phyloP scores from a whole-genome alignment of 768 basidiomycete genomes.

The Hygrocybe coccinea region DNA sequence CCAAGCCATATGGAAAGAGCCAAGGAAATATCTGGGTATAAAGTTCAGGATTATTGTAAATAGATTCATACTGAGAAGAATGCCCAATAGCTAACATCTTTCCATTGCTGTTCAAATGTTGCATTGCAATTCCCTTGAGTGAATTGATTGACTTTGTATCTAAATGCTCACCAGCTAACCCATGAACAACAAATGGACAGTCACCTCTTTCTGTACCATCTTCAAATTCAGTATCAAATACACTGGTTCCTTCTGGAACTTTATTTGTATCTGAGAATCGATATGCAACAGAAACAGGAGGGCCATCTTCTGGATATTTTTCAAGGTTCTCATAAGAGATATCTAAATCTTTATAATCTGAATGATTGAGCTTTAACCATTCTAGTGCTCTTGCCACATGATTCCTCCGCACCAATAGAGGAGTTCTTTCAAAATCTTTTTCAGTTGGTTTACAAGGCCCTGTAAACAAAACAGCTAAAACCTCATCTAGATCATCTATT shows the following conservation, averaged over 20 bases:
- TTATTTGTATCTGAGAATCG: constrained; percentile 14
- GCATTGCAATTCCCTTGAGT: constrained; percentile 23
- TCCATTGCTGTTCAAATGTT: constrained; percentile 23
- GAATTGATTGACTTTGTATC: neutral
- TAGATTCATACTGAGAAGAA: no score
- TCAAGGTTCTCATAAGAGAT: constrained; percentile 22
- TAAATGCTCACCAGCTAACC: neutral
- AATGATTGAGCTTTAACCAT: neutral
- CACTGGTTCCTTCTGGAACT: constrained; percentile 11
- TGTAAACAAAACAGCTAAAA: no score
- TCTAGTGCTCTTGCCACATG: no score
- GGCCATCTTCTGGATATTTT: constrained; percentile 19
- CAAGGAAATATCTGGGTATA: constrained; percentile 39
- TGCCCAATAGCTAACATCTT: constrained; percentile 28
- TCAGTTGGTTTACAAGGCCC: no score
- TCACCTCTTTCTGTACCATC: neutral
- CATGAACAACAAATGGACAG: constrained; percentile 22
- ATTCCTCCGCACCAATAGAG: no score
- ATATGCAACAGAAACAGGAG: constrained; percentile 24
- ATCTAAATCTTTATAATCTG: constrained; percentile 15
- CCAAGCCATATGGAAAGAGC: constrained; percentile 39
- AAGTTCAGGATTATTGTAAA: no score
- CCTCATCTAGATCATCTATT: no score
- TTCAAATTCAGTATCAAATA: constrained; percentile 4
- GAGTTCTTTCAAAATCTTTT: no score